Conservation (phyloP, 2,329 filamentous ascomycete genomes). For the Diaporthe australafricana region DNA sequence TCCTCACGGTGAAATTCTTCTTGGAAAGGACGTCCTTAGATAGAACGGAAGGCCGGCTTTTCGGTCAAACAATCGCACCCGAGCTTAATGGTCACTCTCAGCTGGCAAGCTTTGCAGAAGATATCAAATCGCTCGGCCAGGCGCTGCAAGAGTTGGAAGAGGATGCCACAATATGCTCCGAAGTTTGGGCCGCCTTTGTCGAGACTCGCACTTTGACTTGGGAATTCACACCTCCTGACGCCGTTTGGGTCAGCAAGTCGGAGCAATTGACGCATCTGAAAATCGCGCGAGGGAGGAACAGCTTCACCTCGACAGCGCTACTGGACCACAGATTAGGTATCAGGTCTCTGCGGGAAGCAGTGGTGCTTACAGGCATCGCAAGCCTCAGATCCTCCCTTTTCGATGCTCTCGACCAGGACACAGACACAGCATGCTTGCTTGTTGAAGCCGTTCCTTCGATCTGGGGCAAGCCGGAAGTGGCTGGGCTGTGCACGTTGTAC, state of each 20-base stretch:
- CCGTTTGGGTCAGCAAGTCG: not conserved
- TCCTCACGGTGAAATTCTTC: conserved; percentile 67
- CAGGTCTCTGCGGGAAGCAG: conserved; percentile 51
- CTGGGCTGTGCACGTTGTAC: conserved; percentile 56
- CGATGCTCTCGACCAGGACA: conserved; percentile 51
- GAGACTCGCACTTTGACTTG: conserved; percentile 59
- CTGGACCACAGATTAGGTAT: conserved; percentile 53
- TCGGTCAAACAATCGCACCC: conserved; percentile 8
- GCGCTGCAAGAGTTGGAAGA: conserved; percentile 29
- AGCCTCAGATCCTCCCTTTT: conserved; percentile 48
- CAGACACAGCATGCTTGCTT: conserved; percentile 54
- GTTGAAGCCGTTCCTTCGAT: conserved; percentile 52
- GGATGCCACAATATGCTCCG: conserved; percentile 45
- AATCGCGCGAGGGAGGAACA: not conserved
- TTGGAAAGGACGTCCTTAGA: conserved; percentile 62
- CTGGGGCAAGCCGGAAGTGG: conserved; percentile 43
- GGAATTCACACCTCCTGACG: conserved; percentile 42
- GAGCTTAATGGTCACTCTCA: not conserved
- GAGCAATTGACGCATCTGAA: not conserved
- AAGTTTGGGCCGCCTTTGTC: conserved; percentile 58
- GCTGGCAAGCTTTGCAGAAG: conserved; percentile 3
- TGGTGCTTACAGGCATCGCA: conserved; percentile 34
- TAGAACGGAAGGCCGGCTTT: conserved; percentile 2
- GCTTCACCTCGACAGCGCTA: conserved; percentile 46
- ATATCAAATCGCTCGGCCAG: conserved; percentile 20